Base-by-base conservation (phyloP, 192 early-diverging fungal genomes). In the Dimargaris xerosporica region DNA sequence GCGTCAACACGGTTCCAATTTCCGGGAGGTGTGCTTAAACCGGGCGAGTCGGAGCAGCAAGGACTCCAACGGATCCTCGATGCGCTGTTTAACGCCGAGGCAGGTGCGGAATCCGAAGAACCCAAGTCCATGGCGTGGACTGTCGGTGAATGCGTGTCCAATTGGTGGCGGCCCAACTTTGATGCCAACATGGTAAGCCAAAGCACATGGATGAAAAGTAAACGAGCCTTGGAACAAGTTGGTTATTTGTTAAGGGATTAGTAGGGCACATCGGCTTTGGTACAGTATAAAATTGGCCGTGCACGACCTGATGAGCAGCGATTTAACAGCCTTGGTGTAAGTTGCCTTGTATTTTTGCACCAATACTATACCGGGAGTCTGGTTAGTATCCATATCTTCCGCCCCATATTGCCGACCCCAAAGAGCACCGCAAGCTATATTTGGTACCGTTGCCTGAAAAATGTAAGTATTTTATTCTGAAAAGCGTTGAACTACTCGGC, bases 91-190 rank as follows among this genome's bases (percentile, higher is more conserved):
- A 76, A 73, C n/a, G 80, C 78, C 39, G 21, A 61, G 25, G 41
- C 28, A 39, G 45, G 15, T 15, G 39, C 67, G 41, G 66, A 73
- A 9, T 63, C 62, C 13, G 39, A 56, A 59, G 54, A 25, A 17
- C 46, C 59, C 45, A 64, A 66, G 29, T 21, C 19, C 19, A 67
- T 64, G 45, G 82, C 85, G 62, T 89, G 84, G 82, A 80, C 88
- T 59, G 69, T 89, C 31, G 82, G 84, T 12, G 85, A 90, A 67
- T 81, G 87, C 60, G 64, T 90, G 3, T 77, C 76, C 42, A 74
- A 74, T 26, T 89, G 84, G 84, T 88, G 83, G 80, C 59, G 86
- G 62, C 84, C 86, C 17, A 81, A 86, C 64, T 90, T 89, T 74
- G 88, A 89, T 56, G 79, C 74, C 10, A 83, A 77, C 55, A 80